phyloP scores from a whole-genome alignment of 2,329 filamentous ascomycete species.

The Nothomitra cinnamomea region DNA sequence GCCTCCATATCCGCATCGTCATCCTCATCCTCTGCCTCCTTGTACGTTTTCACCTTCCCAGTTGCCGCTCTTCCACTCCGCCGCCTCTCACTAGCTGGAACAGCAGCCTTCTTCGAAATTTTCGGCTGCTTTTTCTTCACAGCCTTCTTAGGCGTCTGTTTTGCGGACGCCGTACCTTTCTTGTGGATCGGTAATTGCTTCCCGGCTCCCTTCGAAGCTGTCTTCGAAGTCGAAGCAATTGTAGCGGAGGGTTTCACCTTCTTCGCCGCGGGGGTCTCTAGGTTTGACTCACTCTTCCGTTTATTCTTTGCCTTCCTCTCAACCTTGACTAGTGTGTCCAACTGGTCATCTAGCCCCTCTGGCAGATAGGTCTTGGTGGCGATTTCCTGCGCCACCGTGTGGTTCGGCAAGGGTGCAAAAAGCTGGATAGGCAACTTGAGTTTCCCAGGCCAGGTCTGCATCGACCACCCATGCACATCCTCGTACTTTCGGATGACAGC shows the following conservation, averaged over 20 bases:
- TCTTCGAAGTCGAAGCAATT: background rate
- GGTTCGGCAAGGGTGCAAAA: conserved; percentile 57
- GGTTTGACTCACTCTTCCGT: conserved; percentile 8
- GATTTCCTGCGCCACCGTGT: conserved; percentile 66
- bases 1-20: conserved; percentile 23
- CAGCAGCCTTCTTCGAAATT: conserved; percentile 19
- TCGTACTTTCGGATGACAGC: conserved; percentile 71
- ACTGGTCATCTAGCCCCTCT: conserved; percentile 53
- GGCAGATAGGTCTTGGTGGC: conserved; percentile 74
- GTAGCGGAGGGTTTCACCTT: conserved; percentile 6
- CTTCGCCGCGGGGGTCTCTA: conserved; percentile 13
- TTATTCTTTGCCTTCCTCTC: conserved; percentile 21
- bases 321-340: conserved; percentile 63
- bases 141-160: conserved; percentile 15
- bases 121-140: conserved; percentile 14
- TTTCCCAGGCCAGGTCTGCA: conserved; percentile 70
- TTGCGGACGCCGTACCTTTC: conserved; percentile 15
- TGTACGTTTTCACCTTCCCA: conserved; percentile 17
- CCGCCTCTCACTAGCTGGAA: conserved; percentile 16
- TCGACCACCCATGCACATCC: conserved; percentile 68
- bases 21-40: conserved; percentile 24
- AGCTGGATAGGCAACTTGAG: conserved; percentile 64
- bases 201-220: too few relatives aligned
- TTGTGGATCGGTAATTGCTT: conserved; percentile 2
- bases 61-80: conserved; percentile 17